These are phyloP conservation scores for Penicillium sp. DNA, from an alignment of 2,329 filamentous ascomycete genomes.

Conservation along the genomic window DNA sequence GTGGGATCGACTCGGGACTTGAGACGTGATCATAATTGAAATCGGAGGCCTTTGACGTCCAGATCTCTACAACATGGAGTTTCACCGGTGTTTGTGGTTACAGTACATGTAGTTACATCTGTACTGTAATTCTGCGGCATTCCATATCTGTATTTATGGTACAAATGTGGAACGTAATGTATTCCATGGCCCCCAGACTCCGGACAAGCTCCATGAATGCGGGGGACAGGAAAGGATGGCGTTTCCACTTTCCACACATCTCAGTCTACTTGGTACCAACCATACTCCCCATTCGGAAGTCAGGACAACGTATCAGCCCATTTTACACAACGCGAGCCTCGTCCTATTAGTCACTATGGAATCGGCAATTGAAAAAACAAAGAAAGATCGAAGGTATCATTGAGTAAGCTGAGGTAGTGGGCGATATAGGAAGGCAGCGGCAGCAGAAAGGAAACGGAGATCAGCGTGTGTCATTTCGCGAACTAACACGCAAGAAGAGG, in stretches of 20 bases:
- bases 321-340: too few species aligned
- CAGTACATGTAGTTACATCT: too few species aligned
- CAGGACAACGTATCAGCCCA: too few species aligned
- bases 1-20: too few species aligned
- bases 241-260: constrained; percentile 1
- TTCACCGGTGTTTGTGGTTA: too few species aligned
- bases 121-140: too few species aligned
- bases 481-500: constrained; percentile 1
- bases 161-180: too few species aligned
- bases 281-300: neutral
- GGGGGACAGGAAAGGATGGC: neutral
- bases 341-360: neutral
- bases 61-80: too few species aligned
- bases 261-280: neutral
- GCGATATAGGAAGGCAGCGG: neutral
- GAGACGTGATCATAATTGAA: too few species aligned
- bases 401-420: constrained; percentile 1
- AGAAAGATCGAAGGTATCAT: constrained; percentile 20
- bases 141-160: too few species aligned
- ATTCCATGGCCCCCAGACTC: neutral
- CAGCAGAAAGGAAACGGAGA: too few species aligned
- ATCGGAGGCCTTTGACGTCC: too few species aligned
- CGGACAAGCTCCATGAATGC: neutral
- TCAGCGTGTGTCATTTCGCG: neutral
- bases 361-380: neutral